Evolutionary conservation across 371 early-diverging fungal genomes (phyloP).

Genomic region (Gilbertella persicaria): DNA sequence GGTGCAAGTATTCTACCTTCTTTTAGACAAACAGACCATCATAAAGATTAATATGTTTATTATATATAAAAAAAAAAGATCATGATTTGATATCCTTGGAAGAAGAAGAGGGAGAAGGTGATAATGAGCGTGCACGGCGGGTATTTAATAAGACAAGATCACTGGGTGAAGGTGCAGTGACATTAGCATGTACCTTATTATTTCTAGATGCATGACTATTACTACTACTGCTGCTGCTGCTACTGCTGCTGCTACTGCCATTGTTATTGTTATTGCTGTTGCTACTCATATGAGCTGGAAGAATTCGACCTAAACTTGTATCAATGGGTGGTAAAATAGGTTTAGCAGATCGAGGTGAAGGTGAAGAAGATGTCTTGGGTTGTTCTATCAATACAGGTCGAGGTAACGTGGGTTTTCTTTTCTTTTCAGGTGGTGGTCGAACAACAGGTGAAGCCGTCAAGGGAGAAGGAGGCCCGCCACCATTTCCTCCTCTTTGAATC

Average conservation of each 20-base stretch:
- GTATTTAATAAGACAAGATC: constrained; percentile 23
- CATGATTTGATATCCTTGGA: constrained; percentile 3
- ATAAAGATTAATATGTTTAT: constrained; percentile 24
- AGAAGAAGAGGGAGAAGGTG: constrained; percentile 12
- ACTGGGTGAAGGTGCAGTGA: constrained; percentile 11
- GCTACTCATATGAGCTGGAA: background rate
- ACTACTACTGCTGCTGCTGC: constrained; percentile 2
- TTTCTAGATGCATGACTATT: background rate
- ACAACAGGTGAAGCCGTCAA: constrained; percentile 8
- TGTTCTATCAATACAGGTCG: constrained; percentile 9
- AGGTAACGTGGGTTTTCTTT: constrained; percentile 10
- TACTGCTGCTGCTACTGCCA: background rate
- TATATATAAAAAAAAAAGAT: background rate
- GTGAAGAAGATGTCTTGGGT: constrained; percentile 3
- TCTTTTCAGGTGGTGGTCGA: background rate
- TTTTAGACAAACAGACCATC: constrained; percentile 9
- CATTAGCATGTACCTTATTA: background rate
- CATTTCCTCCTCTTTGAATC: constrained; percentile 31
- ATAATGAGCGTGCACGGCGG: constrained; percentile 26
- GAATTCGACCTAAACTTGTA: constrained; percentile 31
- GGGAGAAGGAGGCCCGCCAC: constrained; percentile 14
- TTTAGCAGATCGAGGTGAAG: constrained; percentile 40
- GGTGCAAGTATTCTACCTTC: constrained; percentile 17
- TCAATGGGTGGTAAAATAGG: constrained; percentile 43
- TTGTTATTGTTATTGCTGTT: background rate